phyloP scores from a whole-genome alignment of 2,329 filamentous ascomycete genomes.

The Trichoderma sp. region DNA sequence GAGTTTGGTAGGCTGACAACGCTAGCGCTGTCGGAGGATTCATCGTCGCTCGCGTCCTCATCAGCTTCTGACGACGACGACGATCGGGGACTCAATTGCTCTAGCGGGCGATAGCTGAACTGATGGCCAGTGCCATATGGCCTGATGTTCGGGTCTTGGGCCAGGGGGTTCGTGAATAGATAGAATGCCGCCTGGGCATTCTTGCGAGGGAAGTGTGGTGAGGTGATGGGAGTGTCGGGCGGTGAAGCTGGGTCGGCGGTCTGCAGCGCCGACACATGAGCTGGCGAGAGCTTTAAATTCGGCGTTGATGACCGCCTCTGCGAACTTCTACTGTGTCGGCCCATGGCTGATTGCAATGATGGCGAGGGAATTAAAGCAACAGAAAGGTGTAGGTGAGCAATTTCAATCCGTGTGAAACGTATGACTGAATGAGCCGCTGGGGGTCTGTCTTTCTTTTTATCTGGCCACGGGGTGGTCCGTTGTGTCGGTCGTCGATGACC shows the following conservation, averaged over 20 bases:
- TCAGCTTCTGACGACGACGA: slow-evolving; percentile 30
- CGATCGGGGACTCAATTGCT: slow-evolving; percentile 39
- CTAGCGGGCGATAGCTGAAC: slow-evolving; percentile 41
- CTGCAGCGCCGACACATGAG: slow-evolving; percentile 25
- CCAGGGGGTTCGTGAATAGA: slow-evolving; percentile 32
- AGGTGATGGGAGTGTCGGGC: slow-evolving; percentile 46
- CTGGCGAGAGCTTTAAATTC: slow-evolving; percentile 38
- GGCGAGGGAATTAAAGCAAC: neutral
- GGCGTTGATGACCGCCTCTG: slow-evolving; percentile 43
- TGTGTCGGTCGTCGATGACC: slow-evolving; percentile 13
- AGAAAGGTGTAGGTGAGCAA: neutral
- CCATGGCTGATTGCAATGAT: slow-evolving; percentile 11
- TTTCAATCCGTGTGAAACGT: slow-evolving; percentile 19
- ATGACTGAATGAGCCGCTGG: slow-evolving; percentile 17
- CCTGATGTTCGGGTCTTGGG: slow-evolving; percentile 42
- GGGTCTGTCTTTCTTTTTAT: slow-evolving; percentile 15
- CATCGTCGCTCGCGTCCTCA: slow-evolving; percentile 29
- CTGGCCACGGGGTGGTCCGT: slow-evolving; percentile 17
- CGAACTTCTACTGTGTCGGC: slow-evolving; percentile 29
- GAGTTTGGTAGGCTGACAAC: slow-evolving; percentile 29
- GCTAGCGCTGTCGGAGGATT: slow-evolving; percentile 31
- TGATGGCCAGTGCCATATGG: slow-evolving; percentile 43
- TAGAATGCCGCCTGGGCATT: slow-evolving; percentile 36
- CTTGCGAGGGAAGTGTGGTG: slow-evolving; percentile 36
- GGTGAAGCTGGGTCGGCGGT: slow-evolving; percentile 46